These are phyloP conservation scores for Apiospora malaysiana DNA, from an alignment of 2,329 filamentous ascomycete species.

Conservation along the genomic window DNA sequence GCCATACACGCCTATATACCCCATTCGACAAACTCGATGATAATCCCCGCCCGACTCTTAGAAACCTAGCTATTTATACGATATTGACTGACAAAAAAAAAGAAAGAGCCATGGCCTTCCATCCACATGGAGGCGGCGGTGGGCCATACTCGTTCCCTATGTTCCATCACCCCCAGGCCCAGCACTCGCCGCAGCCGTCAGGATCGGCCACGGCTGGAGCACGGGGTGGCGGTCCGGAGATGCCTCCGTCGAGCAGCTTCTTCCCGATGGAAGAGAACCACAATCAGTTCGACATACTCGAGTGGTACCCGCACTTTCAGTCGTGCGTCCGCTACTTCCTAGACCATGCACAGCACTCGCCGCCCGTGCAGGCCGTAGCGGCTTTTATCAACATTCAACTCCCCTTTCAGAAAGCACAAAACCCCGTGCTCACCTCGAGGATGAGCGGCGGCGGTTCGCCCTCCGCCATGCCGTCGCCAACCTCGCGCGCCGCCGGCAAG, in stretches of 20 bases:
- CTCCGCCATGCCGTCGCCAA: slow-evolving; percentile 40
- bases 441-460: slow-evolving; percentile 39
- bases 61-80: neutral
- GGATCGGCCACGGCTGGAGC: slow-evolving; percentile 9
- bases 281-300: slow-evolving; percentile 75
- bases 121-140: slow-evolving; percentile 25
- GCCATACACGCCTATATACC: neutral
- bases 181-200: slow-evolving; percentile 30
- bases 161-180: slow-evolving; percentile 34
- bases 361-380: slow-evolving; percentile 83
- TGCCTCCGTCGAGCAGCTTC: slow-evolving; percentile 28
- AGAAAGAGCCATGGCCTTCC: slow-evolving; percentile 34
- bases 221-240: slow-evolving; percentile 27
- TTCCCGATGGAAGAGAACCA: slow-evolving; percentile 18
- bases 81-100: neutral
- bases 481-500: slow-evolving; percentile 35
- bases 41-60: neutral
- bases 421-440: slow-evolving; percentile 51
- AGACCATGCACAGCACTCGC: slow-evolving; percentile 85
- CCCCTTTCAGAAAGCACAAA: slow-evolving; percentile 73
- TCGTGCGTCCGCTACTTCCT: slow-evolving; percentile 91
- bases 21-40: slow-evolving; percentile 3
- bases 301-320: slow-evolving; percentile 91
- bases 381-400: slow-evolving; percentile 91
- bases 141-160: slow-evolving; percentile 31